Base-by-base conservation (phyloP, 2,329 filamentous ascomycete species). In the Mycosphaerella sp. region DNA sequence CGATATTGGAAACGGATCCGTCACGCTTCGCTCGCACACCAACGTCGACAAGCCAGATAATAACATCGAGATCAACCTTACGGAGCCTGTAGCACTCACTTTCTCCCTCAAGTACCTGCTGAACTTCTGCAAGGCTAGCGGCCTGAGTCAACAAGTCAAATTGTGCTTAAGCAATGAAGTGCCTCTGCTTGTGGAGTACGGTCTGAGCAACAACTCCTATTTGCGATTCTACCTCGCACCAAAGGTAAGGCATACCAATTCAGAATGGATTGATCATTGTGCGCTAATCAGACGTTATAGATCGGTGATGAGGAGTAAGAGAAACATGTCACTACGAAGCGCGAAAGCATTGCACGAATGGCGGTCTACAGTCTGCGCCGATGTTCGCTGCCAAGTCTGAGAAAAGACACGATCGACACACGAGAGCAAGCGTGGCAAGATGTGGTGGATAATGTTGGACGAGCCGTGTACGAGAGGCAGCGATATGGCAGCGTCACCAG, bases 41-140 rank as follows among this genome's bases (percentile, higher is more conserved):
- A 88, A 90, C 70, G 81, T 96, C 61, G 92, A 97, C 40, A 95
- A 97, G 78, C 85, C 89, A 45, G 82, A 87, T 8, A 78, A 86
- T 69, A 88, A 91, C 69, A 87, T 97, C 66, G 82, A 89, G 62
- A 96, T 98, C 72, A 84, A 90, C 69, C 83, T 98, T 58, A 86
- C 83, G 39, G 95, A 98, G 77, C 89, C 93, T 48, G 93, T 98
- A 57, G 81, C 88, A 36, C 82, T 98, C 60, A 97, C 92, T 47
- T 98, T 98, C 78, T 97, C 93, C 34, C 86, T 98, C 67, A 98
- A 98, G 78, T 98, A 98, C 77, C 85, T 98, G 2, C 89, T 95
- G 80, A 97, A 97, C 82, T 98, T 98, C 79, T 97, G 93, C 87
- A 98, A 98, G 79, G 95, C 95, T 34, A 87, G 89, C 60, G 85